Evolutionary conservation across 208 protist genomes (phyloP).

Genomic region (Crithidia acanthocephali): DNA sequence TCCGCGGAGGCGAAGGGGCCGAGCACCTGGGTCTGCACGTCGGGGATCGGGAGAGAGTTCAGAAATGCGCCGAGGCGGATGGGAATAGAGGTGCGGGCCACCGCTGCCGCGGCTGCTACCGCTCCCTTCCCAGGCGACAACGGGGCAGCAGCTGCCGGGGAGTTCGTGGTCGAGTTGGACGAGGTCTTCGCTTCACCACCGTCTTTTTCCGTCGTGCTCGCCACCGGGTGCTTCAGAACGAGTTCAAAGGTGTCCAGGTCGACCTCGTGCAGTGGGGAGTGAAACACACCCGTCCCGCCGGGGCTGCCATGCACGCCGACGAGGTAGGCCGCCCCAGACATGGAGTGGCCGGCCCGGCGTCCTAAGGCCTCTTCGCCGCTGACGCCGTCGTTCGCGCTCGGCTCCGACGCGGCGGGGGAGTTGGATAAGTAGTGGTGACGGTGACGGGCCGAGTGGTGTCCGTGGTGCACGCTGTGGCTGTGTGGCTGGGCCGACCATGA

Average conservation of each 20-base stretch:
- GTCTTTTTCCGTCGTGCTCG: not conserved
- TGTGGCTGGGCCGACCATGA: not conserved
- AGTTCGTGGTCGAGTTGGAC: not conserved
- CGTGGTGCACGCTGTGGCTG: too few relatives aligned
- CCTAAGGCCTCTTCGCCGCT: not conserved
- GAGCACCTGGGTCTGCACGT: constrained; percentile 9
- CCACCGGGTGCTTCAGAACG: constrained; percentile 19
- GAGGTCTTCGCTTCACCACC: not conserved
- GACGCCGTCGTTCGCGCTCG: constrained; percentile 12
- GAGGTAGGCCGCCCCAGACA: not conserved
- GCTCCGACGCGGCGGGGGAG: constrained; percentile 14
- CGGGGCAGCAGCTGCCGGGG: not conserved
- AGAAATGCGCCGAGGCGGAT: constrained; percentile 28
- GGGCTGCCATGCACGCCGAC: constrained; percentile 1
- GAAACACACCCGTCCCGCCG: not conserved
- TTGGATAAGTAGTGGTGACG: not conserved
- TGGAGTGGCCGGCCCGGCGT: not conserved
- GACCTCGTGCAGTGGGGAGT: constrained; percentile 12
- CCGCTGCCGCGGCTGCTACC: not conserved
- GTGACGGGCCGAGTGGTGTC: not conserved
- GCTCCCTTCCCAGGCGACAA: not conserved
- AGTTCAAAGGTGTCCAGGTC: constrained; percentile 20
- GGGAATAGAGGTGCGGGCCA: constrained; percentile 34
- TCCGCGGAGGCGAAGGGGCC: not conserved
- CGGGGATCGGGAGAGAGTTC: constrained; percentile 18